Percentiles rank a stretch among this genome's conserved stretches.
phyloP scores from a whole-genome alignment of 352 stramenopile species.

The Thraustotheca clavata region DNA sequence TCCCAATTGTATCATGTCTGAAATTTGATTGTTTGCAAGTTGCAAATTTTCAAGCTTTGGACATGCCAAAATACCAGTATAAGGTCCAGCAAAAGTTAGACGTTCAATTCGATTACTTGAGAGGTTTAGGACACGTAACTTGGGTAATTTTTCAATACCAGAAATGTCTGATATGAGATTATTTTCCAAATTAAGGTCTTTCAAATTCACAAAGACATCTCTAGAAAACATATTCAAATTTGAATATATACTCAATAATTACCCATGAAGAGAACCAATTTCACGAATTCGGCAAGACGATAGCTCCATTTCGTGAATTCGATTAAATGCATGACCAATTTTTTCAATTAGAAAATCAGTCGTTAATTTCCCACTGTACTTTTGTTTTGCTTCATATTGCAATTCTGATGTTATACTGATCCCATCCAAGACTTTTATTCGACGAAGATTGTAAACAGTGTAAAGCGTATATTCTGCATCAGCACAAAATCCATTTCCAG shows the following conservation, averaged over 20 bases:
- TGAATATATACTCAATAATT: not conserved
- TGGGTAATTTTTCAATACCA: constrained; percentile 49
- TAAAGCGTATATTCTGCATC: constrained; percentile 69
- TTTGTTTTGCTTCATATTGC: constrained; percentile 74
- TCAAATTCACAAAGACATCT: constrained; percentile 50
- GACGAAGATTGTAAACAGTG: constrained; percentile 63
- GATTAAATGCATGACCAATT: constrained; percentile 44
- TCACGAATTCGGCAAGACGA: constrained; percentile 69
- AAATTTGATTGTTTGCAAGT: constrained; percentile 72
- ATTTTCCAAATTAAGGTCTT: constrained; percentile 74
- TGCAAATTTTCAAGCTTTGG: constrained; percentile 58
- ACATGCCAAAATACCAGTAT: constrained; percentile 53
- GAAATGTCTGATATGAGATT: constrained; percentile 75
- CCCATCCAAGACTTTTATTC: constrained; percentile 78
- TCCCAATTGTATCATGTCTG: constrained; percentile 56
- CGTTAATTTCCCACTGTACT: constrained; percentile 81
- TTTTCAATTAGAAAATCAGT: constrained; percentile 80
- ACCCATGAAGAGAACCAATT: constrained; percentile 34
- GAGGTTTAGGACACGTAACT: constrained; percentile 56
- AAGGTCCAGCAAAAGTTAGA: constrained; percentile 27
- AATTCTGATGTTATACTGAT: constrained; percentile 62
- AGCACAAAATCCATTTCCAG: constrained; percentile 65
- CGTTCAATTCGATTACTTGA: constrained; percentile 69
- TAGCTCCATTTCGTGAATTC: constrained; percentile 60
- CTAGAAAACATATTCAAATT: constrained; percentile 22